Conservation (phyloP, 805 yeast species). For the Schwanniomyces yamadae region DNA sequence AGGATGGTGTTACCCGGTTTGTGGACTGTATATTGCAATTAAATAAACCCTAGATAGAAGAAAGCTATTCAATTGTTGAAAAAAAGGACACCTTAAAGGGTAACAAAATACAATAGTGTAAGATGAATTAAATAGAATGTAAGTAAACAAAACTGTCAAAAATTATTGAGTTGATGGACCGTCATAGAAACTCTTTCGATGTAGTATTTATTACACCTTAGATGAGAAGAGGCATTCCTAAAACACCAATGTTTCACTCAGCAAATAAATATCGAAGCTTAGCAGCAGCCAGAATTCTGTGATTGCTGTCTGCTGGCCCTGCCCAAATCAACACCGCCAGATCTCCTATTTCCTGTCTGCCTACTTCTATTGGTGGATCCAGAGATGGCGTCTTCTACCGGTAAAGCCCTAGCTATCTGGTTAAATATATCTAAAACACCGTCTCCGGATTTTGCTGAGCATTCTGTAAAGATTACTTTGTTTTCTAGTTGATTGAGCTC, state of each 20-base stretch:
- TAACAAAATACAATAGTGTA: too few species aligned
- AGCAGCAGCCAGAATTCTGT: conserved; percentile 28
- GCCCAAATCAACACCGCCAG: conserved; percentile 38
- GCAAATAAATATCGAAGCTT: conserved; percentile 2
- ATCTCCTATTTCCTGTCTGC: conserved; percentile 24
- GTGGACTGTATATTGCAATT: too few species aligned
- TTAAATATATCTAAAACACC: conserved; percentile 43
- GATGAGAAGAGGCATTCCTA: too few species aligned
- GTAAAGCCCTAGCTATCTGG: conserved; percentile 40
- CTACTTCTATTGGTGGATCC: conserved; percentile 24
- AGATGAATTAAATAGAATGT: too few species aligned
- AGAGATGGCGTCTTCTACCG: conserved; percentile 37
- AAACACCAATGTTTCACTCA: too few species aligned
- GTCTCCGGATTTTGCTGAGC: conserved; percentile 46
- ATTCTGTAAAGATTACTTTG: conserved; percentile 34
- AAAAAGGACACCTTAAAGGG: too few species aligned
- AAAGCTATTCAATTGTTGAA: too few species aligned
- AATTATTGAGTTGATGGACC: too few species aligned
- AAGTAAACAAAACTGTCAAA: too few species aligned
- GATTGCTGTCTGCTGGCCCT: conserved; percentile 26
- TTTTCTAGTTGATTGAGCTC: conserved; percentile 47
- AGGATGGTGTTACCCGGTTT: conserved; percentile 1
- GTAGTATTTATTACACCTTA: too few species aligned
- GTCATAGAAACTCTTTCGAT: too few species aligned
- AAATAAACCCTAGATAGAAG: too few species aligned